Evolutionary conservation across 148 eudicot species (phyloP).

Genomic region (Rhododendron williamsianum): DNA sequence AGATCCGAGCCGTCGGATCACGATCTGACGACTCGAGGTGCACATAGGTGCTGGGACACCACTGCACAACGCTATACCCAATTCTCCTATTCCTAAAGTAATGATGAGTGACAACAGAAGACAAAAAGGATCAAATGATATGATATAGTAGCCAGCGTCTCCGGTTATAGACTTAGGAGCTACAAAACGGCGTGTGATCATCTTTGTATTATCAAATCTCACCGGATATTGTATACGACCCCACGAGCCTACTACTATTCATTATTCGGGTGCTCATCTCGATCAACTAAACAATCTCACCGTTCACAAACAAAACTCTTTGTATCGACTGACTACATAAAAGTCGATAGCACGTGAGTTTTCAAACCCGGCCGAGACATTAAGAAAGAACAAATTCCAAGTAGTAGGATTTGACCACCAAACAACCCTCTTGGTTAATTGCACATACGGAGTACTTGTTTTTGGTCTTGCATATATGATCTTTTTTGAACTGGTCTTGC

Average conservation of each 20-base stretch:
- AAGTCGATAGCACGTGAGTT: no score
- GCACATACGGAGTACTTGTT: neutral
- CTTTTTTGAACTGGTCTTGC: neutral
- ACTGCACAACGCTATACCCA: no score
- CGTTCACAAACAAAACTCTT: neutral
- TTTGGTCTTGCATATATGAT: neutral
- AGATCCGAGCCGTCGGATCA: no score
- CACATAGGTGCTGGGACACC: no score
- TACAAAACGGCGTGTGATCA: neutral
- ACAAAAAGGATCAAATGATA: neutral
- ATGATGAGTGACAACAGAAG: neutral
- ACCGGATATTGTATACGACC: neutral
- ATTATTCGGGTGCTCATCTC: no score
- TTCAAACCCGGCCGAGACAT: no score
- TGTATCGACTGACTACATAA: no score
- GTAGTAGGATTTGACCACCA: no score
- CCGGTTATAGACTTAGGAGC: neutral
- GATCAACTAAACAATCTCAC: no score
- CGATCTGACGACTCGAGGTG: fast-evolving
- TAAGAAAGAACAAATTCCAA: no score
- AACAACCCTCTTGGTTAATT: no score
- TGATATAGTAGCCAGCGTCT: neutral
- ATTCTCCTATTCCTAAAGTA: neutral
- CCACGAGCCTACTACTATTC: neutral
- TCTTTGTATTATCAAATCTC: neutral